Percentiles rank a stretch among this genome's conserved stretches.
Conservation (phyloP, 176 grass and related monocot genomes). For the Carex pumila region DNA sequence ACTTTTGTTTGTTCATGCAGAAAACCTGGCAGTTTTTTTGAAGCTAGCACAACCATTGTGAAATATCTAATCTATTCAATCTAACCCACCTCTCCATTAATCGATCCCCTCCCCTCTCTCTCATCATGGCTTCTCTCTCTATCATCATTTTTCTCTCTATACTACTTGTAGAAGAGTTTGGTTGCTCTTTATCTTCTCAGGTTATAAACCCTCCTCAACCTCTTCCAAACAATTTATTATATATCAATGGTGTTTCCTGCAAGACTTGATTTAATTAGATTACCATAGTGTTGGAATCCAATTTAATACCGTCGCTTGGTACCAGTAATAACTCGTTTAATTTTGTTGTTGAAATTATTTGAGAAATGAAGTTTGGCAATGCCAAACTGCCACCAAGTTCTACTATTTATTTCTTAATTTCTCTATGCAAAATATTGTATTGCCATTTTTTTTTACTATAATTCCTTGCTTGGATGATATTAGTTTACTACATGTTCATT, state of each 20-base stretch:
- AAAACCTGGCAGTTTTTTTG: neutral
- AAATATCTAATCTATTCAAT: constrained; percentile 2
- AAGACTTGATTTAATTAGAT: neutral
- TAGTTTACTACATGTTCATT: neutral
- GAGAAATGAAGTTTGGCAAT: neutral
- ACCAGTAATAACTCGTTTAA: neutral
- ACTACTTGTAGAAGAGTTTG: neutral
- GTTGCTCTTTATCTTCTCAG: constrained; percentile 7
- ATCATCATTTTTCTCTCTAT: neutral
- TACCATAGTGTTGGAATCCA: neutral
- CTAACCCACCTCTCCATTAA: neutral
- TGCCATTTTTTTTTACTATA: neutral
- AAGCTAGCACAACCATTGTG: neutral
- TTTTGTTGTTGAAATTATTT: neutral
- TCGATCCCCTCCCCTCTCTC: neutral
- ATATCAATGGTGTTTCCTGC: neutral
- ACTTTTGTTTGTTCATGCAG: constrained; percentile 6
- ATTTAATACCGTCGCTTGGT: neutral
- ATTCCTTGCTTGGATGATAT: neutral
- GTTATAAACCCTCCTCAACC: neutral
- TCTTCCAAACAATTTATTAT: neutral
- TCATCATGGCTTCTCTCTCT: constrained; percentile 12
- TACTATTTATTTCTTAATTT: neutral
- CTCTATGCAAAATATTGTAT: neutral
- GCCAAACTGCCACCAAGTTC: neutral